A percentile compares a stretch with the other conserved stretches of the same genome.
phyloP scores from a whole-genome alignment of 805 yeast species.

The Candida cerambycidarum region DNA sequence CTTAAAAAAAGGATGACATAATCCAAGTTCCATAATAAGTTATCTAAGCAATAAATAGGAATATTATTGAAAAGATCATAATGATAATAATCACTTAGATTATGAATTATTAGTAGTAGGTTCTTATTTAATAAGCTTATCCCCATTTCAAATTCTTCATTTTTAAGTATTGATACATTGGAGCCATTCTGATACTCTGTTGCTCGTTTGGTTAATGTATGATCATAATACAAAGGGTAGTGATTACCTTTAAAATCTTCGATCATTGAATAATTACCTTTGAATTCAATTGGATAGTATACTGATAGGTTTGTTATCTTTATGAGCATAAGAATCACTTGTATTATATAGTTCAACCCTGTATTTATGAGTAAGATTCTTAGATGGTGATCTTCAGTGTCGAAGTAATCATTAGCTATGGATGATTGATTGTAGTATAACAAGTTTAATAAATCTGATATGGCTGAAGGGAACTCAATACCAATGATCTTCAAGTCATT shows the following conservation, averaged over 20 bases:
- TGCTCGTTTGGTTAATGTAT: constrained; percentile 20
- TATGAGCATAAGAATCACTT: constrained; percentile 26
- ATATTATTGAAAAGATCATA: constrained; percentile 17
- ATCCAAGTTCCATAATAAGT: constrained; percentile 41
- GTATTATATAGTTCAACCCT: constrained; percentile 30
- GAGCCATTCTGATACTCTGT: constrained; percentile 13
- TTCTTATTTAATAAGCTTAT: constrained; percentile 32
- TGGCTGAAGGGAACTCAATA: constrained; percentile 34
- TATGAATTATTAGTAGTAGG: constrained; percentile 24
- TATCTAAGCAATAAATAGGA: constrained; percentile 41
- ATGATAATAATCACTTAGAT: constrained; percentile 17
- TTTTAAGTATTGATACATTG: constrained; percentile 10
- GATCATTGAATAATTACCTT: constrained; percentile 23
- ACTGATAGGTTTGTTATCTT: constrained; percentile 24
- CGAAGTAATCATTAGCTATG: constrained; percentile 11
- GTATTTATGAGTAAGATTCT: constrained; percentile 32
- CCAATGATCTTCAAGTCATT: constrained; percentile 31
- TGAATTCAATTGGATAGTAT: constrained; percentile 26
- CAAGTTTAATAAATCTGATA: constrained; percentile 27
- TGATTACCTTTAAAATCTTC: constrained; percentile 21
- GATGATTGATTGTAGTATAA: constrained; percentile 25
- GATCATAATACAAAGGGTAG: constrained; percentile 32
- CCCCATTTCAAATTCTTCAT: constrained; percentile 34
- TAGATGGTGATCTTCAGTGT: constrained; percentile 12
- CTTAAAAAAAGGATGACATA: constrained; percentile 36